phyloP scores from a whole-genome alignment of 2,329 filamentous ascomycete genomes.

The Fusarium humuli region DNA sequence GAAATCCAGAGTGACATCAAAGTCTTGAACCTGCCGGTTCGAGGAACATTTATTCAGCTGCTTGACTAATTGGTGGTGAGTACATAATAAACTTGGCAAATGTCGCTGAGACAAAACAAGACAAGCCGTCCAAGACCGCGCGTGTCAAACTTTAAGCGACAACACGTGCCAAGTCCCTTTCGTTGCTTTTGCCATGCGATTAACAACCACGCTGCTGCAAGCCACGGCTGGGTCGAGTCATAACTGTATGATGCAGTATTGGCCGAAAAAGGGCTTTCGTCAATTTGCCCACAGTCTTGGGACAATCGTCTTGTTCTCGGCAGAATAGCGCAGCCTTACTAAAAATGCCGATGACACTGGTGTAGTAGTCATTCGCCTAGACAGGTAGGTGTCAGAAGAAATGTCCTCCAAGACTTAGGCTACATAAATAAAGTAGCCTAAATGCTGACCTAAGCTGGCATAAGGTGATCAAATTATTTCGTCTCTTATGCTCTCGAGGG shows the following conservation, averaged over 20 bases:
- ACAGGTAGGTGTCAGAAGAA: no score
- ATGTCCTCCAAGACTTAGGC: no score
- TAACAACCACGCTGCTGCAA: conserved; percentile 33
- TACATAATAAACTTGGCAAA: conserved; percentile 20
- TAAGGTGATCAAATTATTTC: no score
- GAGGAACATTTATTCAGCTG: conserved; percentile 9
- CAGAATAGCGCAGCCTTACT: neutral
- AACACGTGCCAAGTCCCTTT: conserved; percentile 44
- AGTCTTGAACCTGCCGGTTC: conserved; percentile 5
- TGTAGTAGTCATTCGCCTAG: neutral
- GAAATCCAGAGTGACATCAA: conserved; percentile 2
- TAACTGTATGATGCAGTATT: conserved; percentile 25
- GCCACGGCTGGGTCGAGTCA: conserved; percentile 39
- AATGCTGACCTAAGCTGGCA: no score
- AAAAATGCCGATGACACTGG: neutral
- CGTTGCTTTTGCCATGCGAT: conserved; percentile 38
- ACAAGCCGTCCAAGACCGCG: conserved; percentile 30
- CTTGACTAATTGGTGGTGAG: conserved; percentile 12
- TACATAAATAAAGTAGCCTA: no score
- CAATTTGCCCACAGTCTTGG: neutral
- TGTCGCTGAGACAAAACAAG: conserved; percentile 35
- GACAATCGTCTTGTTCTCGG: neutral
- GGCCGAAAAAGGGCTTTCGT: neutral
- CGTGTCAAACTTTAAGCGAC: conserved; percentile 46
- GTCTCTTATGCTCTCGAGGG: no score